phyloP scores from a whole-genome alignment of 192 early-diverging fungal genomes.

The Coemansia sp. region DNA sequence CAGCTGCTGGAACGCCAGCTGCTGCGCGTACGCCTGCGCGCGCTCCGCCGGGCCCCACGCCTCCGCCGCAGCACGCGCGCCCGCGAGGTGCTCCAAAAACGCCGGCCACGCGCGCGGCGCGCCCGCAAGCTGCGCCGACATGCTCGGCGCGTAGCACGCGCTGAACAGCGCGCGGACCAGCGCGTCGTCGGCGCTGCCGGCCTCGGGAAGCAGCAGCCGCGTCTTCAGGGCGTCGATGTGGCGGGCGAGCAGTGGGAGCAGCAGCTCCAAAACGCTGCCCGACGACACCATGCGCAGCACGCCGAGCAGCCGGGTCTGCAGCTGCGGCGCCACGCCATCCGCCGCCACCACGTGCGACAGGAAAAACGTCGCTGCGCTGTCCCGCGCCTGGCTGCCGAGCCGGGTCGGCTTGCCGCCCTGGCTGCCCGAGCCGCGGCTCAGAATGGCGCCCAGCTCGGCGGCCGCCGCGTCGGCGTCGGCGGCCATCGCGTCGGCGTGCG shows the following conservation, averaged over 20 bases:
- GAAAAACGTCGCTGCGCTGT: constrained; percentile 48
- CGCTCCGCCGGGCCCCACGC: constrained; percentile 5
- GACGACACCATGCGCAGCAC: constrained; percentile 14
- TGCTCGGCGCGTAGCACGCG: constrained; percentile 21
- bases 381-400: constrained; percentile 40
- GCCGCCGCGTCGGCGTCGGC: constrained; percentile 36
- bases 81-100: constrained; percentile 19
- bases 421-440: constrained; percentile 32
- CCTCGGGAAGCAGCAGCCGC: constrained; percentile 4
- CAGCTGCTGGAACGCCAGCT: constrained; percentile 36
- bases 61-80: constrained; percentile 2
- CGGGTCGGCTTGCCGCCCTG: constrained; percentile 8
- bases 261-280: constrained; percentile 22
- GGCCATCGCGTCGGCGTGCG: constrained; percentile 11
- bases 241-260: constrained; percentile 19
- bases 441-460: constrained; percentile 36
- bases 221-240: constrained; percentile 13
- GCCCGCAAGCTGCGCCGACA: constrained; percentile 10
- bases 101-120: constrained; percentile 14
- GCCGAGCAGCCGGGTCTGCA: constrained; percentile 30
- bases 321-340: constrained; percentile 31
- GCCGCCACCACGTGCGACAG: constrained; percentile 57
- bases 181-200: constrained; percentile 17
- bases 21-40: constrained; percentile 35
- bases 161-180: constrained; percentile 27